These are phyloP conservation scores for Naganishia antarctica DNA, from an alignment of 768 basidiomycete genomes.

Conservation along the genomic window DNA sequence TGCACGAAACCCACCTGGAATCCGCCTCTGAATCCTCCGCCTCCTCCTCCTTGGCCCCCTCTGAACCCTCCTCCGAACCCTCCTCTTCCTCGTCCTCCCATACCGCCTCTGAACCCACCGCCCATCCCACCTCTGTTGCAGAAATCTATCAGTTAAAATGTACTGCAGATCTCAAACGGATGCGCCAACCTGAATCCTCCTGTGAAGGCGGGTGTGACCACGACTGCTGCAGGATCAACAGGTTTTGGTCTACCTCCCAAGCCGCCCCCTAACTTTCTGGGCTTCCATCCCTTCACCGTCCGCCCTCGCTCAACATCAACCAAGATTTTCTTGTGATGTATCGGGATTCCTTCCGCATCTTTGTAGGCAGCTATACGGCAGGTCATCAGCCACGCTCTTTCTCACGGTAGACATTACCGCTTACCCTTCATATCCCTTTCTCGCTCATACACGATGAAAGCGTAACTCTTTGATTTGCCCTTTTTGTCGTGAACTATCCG, in stretches of 20 bases:
- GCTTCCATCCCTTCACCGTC: constrained; percentile 98
- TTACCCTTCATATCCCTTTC: constrained; percentile 99
- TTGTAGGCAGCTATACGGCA: constrained; percentile 69
- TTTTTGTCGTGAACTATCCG: constrained; percentile 89
- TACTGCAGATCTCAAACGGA: no score
- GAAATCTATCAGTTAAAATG: constrained; percentile 13
- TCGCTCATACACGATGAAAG: constrained; percentile 94
- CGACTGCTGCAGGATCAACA: constrained; percentile 54
- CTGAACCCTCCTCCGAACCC: constrained; percentile 49
- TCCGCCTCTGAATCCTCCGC: constrained; percentile 20
- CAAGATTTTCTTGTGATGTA: constrained; percentile 90
- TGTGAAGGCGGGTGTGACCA: constrained; percentile 47
- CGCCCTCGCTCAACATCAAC: constrained; percentile 98
- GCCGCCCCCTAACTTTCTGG: constrained; percentile 90
- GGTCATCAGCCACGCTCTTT: background rate
- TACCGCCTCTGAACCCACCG: constrained; percentile 26
- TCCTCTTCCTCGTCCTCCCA: constrained; percentile 34
- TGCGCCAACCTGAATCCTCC: constrained; percentile 24
- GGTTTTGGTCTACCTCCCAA: constrained; percentile 93
- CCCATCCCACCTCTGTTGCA: constrained; percentile 27
- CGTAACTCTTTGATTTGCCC: constrained; percentile 80
- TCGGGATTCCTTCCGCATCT: constrained; percentile 92
- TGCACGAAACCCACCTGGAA: constrained; percentile 1
- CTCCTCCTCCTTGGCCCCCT: constrained; percentile 40
- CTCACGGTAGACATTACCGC: background rate